phyloP scores from a whole-genome alignment of 192 early-diverging fungal genomes.

The Paraglomus brasilianum region DNA sequence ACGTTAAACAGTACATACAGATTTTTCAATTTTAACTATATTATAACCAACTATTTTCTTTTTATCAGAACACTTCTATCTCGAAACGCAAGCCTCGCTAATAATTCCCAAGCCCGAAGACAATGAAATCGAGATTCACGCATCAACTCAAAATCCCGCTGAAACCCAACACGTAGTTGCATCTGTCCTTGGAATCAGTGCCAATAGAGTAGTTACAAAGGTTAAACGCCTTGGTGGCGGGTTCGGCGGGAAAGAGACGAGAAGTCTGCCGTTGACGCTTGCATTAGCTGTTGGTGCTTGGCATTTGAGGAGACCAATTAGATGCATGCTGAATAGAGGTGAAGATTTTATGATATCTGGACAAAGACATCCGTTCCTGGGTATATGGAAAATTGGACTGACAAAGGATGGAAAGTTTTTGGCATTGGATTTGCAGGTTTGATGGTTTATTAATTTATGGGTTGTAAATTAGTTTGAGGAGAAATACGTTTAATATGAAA shows the following conservation, averaged over 20 bases:
- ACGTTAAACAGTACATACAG: not conserved
- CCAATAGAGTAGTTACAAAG: constrained; percentile 68
- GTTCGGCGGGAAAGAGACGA: constrained; percentile 79
- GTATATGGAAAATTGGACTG: constrained; percentile 74
- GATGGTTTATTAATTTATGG: not conserved
- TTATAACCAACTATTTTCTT: constrained; percentile 43
- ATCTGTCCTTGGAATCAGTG: constrained; percentile 67
- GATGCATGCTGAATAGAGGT: constrained; percentile 79
- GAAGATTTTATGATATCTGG: constrained; percentile 79
- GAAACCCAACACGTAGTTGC: constrained; percentile 71
- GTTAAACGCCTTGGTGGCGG: constrained; percentile 88
- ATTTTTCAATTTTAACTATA: not conserved
- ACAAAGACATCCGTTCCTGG: constrained; percentile 79
- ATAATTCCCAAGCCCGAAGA: constrained; percentile 73
- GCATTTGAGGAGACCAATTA: constrained; percentile 64
- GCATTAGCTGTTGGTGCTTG: constrained; percentile 69
- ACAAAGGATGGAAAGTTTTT: constrained; percentile 63
- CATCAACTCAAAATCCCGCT: constrained; percentile 76
- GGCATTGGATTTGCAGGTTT: constrained; percentile 51
- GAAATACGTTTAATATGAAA: no score
- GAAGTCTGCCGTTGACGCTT: constrained; percentile 63
- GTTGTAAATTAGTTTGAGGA: no score
- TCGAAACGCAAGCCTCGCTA: constrained; percentile 73
- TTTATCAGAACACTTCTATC: constrained; percentile 85
- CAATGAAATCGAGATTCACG: constrained; percentile 78